Conservation (phyloP, 305 asterid genomes). For the Solanum hybrid region DNA sequence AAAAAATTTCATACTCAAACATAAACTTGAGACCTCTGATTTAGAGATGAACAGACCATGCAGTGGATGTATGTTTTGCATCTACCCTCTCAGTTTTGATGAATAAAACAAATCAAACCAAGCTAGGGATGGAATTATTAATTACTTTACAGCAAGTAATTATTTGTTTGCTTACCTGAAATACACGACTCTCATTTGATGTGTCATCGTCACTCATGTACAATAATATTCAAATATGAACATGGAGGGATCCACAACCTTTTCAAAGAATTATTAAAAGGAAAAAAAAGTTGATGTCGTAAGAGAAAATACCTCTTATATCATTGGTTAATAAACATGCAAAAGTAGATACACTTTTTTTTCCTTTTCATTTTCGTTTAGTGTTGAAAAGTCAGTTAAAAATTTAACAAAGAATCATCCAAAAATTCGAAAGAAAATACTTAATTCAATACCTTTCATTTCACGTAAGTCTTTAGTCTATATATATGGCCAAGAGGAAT, state of each 20-base stretch:
- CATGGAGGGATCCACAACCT: neutral
- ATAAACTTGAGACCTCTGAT: neutral
- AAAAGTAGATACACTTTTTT: neutral
- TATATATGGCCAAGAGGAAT: neutral
- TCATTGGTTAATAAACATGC: neutral
- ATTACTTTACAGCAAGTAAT: neutral
- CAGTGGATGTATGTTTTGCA: neutral
- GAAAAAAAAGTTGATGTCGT: neutral
- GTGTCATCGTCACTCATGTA: neutral
- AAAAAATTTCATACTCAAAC: no score
- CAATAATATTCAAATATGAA: neutral
- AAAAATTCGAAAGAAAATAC: neutral
- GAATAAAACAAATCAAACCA: neutral
- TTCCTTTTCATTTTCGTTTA: neutral
- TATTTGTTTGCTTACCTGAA: neutral
- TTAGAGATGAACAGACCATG: neutral
- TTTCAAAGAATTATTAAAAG: neutral
- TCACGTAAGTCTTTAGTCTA: neutral
- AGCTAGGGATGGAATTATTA: neutral
- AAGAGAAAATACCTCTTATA: neutral
- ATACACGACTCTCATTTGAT: neutral
- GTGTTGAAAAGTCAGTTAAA: neutral
- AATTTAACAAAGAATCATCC: neutral
- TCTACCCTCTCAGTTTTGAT: neutral
- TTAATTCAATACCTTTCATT: neutral